Evolutionary conservation across 2,329 filamentous ascomycete species (phyloP).

Genomic region (Colletotrichum limetticola): DNA sequence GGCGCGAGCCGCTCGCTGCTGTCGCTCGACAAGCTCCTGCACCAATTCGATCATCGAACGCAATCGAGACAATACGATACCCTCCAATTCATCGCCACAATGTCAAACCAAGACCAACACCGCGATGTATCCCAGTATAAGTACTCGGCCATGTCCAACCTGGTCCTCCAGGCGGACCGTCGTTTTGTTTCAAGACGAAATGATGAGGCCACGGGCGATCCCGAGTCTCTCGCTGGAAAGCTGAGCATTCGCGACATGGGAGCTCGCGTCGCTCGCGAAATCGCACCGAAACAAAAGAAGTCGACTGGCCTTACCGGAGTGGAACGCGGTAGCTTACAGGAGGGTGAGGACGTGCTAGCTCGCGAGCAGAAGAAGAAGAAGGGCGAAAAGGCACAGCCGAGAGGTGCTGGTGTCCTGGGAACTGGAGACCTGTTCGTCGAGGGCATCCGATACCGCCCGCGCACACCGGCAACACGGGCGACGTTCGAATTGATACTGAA

Average conservation of each 20-base stretch:
- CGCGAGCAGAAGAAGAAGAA: constrained; percentile 90
- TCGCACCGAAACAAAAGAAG: constrained; percentile 85
- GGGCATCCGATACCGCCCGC: constrained; percentile 89
- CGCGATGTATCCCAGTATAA: constrained; percentile 96
- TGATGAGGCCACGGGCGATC: constrained; percentile 96
- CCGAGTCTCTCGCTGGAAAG: constrained; percentile 94
- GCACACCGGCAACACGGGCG: constrained; percentile 89
- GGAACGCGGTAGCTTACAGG: constrained; percentile 78
- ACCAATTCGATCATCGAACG: constrained; percentile 15
- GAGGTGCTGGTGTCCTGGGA: constrained; percentile 82
- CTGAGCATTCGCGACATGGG: constrained; percentile 97
- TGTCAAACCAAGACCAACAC: constrained; percentile 80
- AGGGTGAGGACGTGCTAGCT: constrained; percentile 85
- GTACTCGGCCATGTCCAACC: constrained; percentile 99
- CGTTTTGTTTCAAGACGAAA: constrained; percentile 92
- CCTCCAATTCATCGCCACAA: constrained; percentile 53
- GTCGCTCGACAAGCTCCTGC: constrained; percentile 29
- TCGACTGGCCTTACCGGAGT: constrained; percentile 74
- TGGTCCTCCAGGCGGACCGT: constrained; percentile 99
- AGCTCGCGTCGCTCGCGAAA: constrained; percentile 80
- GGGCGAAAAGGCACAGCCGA: constrained; percentile 73
- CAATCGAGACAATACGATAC: constrained; percentile 26
- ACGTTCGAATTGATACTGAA: constrained; percentile 96
- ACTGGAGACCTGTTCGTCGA: constrained; percentile 89
- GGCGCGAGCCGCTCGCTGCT: constrained; percentile 33